Percentiles rank a stretch among this genome's conserved stretches.
These are phyloP conservation scores for Metschnikowia proteae DNA, from an alignment of 805 yeast species.

Conservation along the genomic window DNA sequence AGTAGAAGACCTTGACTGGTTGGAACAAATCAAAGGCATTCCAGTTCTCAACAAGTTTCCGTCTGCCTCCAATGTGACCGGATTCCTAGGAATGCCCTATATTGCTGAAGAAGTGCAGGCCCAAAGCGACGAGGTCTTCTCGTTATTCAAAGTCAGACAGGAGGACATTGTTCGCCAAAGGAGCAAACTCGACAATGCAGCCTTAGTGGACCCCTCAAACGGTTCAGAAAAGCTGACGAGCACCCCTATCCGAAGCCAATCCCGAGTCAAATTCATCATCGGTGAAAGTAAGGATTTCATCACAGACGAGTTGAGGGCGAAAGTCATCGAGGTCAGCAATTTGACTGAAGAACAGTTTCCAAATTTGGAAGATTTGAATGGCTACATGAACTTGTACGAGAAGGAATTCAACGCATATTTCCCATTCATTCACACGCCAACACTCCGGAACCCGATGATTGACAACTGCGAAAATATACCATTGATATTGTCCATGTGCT, in stretches of 20 bases:
- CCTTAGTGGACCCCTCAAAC: background rate
- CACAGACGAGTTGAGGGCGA: constrained; percentile 48
- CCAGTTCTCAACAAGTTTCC: constrained; percentile 61
- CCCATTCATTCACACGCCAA: constrained; percentile 77
- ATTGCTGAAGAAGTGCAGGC: constrained; percentile 19
- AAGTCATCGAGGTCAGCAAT: constrained; percentile 52
- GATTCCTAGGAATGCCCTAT: constrained; percentile 37
- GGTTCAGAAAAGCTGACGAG: constrained; percentile 1
- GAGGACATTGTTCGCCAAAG: constrained; percentile 56
- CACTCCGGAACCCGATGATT: constrained; percentile 40
- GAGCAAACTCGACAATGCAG: constrained; percentile 7
- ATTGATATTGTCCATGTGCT: constrained; percentile 72
- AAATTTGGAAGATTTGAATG: constrained; percentile 67
- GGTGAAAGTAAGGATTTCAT: constrained; percentile 30
- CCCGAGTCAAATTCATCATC: constrained; percentile 19
- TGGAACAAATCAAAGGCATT: constrained; percentile 64
- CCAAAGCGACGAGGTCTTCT: constrained; percentile 49
- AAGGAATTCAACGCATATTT: constrained; percentile 76
- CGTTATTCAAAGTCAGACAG: constrained; percentile 62
- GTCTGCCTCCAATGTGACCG: constrained; percentile 51
- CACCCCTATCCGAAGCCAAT: constrained; percentile 3
- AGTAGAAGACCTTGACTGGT: constrained; percentile 51
- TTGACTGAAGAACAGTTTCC: constrained; percentile 65
- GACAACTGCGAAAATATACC: constrained; percentile 53
- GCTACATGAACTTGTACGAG: constrained; percentile 70